Base-by-base conservation (phyloP, 2,329 filamentous ascomycete species). In the Volutella citrinella region DNA sequence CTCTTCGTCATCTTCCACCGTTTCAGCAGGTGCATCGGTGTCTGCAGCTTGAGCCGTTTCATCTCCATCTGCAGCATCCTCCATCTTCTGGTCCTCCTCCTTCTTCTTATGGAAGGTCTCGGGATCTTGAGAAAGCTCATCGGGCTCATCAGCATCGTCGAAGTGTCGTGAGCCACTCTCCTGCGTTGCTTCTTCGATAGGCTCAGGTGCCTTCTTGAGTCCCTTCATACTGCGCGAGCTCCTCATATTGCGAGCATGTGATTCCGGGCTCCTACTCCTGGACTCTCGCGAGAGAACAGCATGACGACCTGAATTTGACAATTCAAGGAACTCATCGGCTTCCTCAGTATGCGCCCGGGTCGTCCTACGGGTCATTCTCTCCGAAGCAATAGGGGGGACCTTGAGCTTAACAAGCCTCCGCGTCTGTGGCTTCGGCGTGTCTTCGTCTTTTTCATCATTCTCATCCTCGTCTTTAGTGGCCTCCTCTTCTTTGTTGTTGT, bases 231-330 rank as follows among this genome's bases (percentile, higher is more conserved):
- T 70, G 25, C 76, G 70, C 1, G 71, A 71, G 6, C 68, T 58
- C 39, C 74, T 63, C 4, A 58, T 62, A 9, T 45, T 56, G 18
- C 68, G 66, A 11, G 59, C 52, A 13, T 65, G 52, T 4, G 69
- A 53, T 43, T 82, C 78, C 0, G 78, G 78, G 40, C 74, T 80
- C 46, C 64, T 68, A 45, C 75, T 80, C 34, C 64, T 65, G 18
- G 74, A 75, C 25, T 70, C 69, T 13, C 63, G 63, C 23, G 72
- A 65, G 3, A 65, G 54, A 24, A 66, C 65, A 14, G 68, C 70
- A 43, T 82, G 78, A 36, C 66, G 70, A n/a, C 78, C 79, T 7
- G 78, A 82, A 46, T 68, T 74, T 6, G 78, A 74, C 11, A 82
- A 61, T 48, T 81, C 76, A 5, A 80, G 55, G 7, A 80, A 67